Evolutionary conservation across 208 protist genomes (phyloP).

Genomic region (Herpetomonas tarakana): DNA sequence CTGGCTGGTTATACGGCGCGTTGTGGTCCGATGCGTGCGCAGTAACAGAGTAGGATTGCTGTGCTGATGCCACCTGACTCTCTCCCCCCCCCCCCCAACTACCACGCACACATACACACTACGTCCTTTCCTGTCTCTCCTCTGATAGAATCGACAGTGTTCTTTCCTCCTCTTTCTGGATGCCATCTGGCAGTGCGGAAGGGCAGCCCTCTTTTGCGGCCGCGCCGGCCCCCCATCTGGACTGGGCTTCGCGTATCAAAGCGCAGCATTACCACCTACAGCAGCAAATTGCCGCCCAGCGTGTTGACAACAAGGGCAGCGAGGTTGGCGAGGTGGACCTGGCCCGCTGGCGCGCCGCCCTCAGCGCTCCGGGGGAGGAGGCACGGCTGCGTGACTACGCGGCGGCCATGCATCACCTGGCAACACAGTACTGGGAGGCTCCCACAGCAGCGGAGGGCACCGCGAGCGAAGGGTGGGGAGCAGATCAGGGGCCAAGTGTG

Average conservation of each 20-base stretch:
- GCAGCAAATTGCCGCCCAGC: background rate
- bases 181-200: no score
- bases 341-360: background rate
- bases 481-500: no score
- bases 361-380: constrained; percentile 4
- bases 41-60: no score
- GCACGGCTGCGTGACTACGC: constrained; percentile 1
- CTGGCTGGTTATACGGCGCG: no score
- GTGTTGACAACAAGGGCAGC: background rate
- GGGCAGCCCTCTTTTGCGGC: background rate
- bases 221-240: constrained; percentile 12
- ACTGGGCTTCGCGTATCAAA: constrained; percentile 14
- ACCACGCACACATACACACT: no score
- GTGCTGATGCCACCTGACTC: no score
- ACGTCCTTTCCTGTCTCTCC: background rate
- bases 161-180: constrained; percentile 4
- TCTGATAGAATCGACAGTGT: background rate
- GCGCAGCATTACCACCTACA: constrained; percentile 17
- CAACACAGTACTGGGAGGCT: constrained; percentile 59
- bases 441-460: background rate
- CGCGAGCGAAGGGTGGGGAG: no score
- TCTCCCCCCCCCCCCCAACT: no score
- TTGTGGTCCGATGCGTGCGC: no score
- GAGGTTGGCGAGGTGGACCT: background rate
- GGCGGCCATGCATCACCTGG: constrained; percentile 5